Evolutionary conservation across 1,284 basidiomycete genomes (phyloP).

Genomic region (Cystobasidium slooffiae): DNA sequence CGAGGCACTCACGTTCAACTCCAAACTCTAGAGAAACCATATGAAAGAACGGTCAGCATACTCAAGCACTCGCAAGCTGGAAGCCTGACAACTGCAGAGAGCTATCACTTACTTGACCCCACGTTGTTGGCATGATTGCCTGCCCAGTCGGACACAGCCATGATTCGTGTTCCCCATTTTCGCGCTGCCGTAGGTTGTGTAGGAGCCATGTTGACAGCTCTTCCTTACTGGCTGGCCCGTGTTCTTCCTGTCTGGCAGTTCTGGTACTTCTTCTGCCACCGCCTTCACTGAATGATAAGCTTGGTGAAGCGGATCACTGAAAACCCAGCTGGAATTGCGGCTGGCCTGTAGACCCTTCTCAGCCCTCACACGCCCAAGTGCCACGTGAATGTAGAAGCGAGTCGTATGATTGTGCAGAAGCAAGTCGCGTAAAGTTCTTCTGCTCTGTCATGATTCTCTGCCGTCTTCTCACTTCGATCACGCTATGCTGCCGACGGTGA

Average conservation of each 20-base stretch:
- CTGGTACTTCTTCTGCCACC: background rate
- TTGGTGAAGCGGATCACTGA: too few species aligned
- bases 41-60: background rate
- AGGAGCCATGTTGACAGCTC: constrained; percentile 17
- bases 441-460: constrained; percentile 2
- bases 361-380: too few species aligned
- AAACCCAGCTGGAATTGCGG: too few species aligned
- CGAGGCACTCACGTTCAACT: constrained; percentile 8
- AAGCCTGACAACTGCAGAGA: background rate
- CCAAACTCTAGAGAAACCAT: constrained; percentile 9
- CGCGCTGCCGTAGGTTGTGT: constrained; percentile 22
- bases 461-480: background rate
- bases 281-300: background rate
- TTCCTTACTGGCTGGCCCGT: background rate
- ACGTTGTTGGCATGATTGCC: constrained; percentile 43
- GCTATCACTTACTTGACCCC: constrained; percentile 21
- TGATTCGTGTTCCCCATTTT: constrained; percentile 34
- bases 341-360: too few species aligned
- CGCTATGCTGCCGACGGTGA: background rate
- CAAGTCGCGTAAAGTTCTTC: too few species aligned
- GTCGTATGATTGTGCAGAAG: too few species aligned
- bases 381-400: too few species aligned
- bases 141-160: constrained; percentile 38
- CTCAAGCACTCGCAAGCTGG: background rate
- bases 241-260: background rate